Base-by-base conservation (phyloP, 345 rosid species). In the Eucalyptus microcorys region DNA sequence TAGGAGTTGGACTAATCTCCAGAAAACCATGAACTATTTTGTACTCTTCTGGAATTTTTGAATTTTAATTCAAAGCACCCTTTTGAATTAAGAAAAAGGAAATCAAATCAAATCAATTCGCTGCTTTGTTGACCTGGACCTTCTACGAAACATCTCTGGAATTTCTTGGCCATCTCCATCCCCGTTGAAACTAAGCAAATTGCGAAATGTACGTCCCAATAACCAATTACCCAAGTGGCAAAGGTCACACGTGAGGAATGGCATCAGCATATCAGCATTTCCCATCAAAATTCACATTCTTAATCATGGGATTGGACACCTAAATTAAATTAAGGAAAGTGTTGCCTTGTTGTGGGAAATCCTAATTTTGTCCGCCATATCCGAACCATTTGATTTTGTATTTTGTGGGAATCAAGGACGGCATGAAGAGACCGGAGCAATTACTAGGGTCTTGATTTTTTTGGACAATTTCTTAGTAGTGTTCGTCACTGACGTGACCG, bases 281-380 rank as follows among this genome's bases (percentile, higher is more conserved):
- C 88, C 88, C 57, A 32, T 40, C 59, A 19, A 26, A 86, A 32
- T 64, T n/a, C 37, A 50, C 32, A 27, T 30, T 66, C 79, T 87
- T 27, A 14, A 53, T 15, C 57, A 34, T 37, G 83, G 83, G 83
- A 19, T 71, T 22, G 8, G 45, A 71, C 45, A 71, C 13, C 45
- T 71, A 37, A 37, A 92, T 89, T 86, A 86, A 90, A 90, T 49
- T 34, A 81, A 88, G 45, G 16, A 57, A 87, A 49, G 42, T 87
- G 83, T 42, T 68, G 87, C 85, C 88, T 24, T 32, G 52, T 89
- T 89, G 89, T 90, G 92, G 94, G 90, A 88, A 91, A 92, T 91
- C 93, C 93, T 93, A 92, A 94, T 92, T 92, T 85, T 94, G 96
- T 93, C 95, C 90, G 96, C 95, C 96, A 95, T 87, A 90, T 47